Evolutionary conservation across 2,329 filamentous ascomycete species (phyloP).

Genomic region (Orbilia ellipsospora): DNA sequence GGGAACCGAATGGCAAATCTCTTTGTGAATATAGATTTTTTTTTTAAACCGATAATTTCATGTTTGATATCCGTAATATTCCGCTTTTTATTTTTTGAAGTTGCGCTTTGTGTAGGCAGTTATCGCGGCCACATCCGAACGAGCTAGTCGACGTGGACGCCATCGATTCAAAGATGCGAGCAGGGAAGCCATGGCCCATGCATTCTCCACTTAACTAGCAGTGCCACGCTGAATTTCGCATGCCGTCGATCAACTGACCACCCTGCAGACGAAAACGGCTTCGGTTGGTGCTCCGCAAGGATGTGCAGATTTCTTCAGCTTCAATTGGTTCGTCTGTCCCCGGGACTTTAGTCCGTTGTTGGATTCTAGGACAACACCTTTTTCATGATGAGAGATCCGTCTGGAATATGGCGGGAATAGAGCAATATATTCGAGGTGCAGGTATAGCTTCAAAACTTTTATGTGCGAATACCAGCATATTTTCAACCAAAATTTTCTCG

Average conservation of each 20-base stretch:
- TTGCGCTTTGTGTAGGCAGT: neutral
- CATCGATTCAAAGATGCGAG: neutral
- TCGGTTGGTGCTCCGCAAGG: too few relatives aligned
- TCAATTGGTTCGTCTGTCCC: too few relatives aligned
- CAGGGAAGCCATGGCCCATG: neutral
- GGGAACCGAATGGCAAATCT: neutral
- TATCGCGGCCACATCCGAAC: neutral
- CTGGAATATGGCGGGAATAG: neutral
- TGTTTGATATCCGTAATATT: too few relatives aligned
- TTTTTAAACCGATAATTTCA: too few relatives aligned
- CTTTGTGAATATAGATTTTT: too few relatives aligned
- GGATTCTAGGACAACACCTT: neutral
- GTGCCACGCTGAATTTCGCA: conserved; percentile 6
- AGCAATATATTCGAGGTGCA: too few relatives aligned
- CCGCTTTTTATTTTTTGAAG: neutral
- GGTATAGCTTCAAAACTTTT: too few relatives aligned
- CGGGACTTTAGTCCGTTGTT: neutral
- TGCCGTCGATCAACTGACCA: conserved; percentile 7
- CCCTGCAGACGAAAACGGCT: neutral
- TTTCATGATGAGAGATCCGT: neutral
- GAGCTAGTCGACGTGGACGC: neutral
- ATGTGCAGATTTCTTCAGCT: too few relatives aligned
- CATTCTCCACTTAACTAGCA: neutral
- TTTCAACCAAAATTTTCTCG: too few relatives aligned
- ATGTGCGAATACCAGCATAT: too few relatives aligned